Base-by-base conservation (phyloP, 2,329 filamentous ascomycete genomes). In the Balansia obtecta region DNA sequence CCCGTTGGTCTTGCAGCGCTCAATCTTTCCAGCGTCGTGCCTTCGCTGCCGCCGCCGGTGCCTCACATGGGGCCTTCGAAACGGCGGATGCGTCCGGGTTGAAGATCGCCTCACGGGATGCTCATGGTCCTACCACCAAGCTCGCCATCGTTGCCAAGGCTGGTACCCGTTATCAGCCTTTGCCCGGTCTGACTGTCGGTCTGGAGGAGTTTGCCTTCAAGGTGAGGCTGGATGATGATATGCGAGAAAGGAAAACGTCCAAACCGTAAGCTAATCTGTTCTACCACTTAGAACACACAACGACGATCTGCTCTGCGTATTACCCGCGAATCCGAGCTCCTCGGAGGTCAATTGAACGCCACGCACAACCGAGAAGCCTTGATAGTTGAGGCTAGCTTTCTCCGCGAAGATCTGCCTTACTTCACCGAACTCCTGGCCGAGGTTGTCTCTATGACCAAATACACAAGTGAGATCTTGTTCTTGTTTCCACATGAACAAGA, bases 171-270 rank as follows among this genome's bases (percentile, higher is more conserved):
- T 97, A 91, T 71, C 84, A 98, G 76, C 80, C 87, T 56, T 77
- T 86, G 59, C 93, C 93, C 56, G 93, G 93, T 58, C 79, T 96
- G 69, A 85, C 91, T 57, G 85, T 90, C 65, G 91, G 86, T 52
- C 79, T 98, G 58, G 86, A 93, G 75, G 86, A 88, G 69, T 98
- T 94, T 75, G 91, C 94, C 58, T 98, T 96, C 82, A 95, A 95
- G 87, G 93, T 89, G 52, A 45, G 57, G 34, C 40, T 44, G 34
- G 30, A 20, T 33, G 22, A 37, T 32, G 50, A 58, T 54, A 48
- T 32, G 22, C 47, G 46, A 53, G 40, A 48, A 47, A 48, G 39
- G 49, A 42, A 27, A 16, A 4, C 9, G 3, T 37, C 11, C 15
- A 39, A 39, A 34, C 51, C 54, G 55, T 63, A 58, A 74, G 72